Conservation (phyloP, 345 rosid species). For the Salix caprea region DNA sequence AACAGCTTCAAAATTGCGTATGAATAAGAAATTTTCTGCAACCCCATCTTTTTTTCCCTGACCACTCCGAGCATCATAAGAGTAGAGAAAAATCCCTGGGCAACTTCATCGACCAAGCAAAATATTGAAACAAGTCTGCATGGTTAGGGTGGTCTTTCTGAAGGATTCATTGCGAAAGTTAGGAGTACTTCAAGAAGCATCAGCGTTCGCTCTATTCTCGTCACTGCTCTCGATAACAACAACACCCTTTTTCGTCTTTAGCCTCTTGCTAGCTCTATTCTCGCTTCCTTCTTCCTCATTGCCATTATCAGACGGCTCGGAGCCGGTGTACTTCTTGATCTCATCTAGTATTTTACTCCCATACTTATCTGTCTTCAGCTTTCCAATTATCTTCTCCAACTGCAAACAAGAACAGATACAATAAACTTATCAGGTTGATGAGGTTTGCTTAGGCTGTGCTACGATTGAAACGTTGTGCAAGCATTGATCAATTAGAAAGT, state of each 20-base stretch:
- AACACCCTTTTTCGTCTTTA: constrained; percentile 43
- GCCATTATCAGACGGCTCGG: constrained; percentile 11
- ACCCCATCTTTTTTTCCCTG: no score
- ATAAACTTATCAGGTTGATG: not conserved
- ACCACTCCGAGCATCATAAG: no score
- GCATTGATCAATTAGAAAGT: not conserved
- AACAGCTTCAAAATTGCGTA: no score
- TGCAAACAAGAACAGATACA: constrained; percentile 27
- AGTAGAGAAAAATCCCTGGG: no score
- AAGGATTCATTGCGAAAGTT: no score
- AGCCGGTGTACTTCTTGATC: constrained; percentile 30
- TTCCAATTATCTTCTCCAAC: constrained; percentile 87
- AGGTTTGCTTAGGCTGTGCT: not conserved
- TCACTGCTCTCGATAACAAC: constrained; percentile 57
- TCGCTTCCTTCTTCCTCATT: constrained; percentile 31
- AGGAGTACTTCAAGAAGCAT: no score
- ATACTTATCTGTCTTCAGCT: constrained; percentile 65
- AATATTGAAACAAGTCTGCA: no score
- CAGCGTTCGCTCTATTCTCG: no score
- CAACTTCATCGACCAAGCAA: no score
- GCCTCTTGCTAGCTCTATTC: constrained; percentile 47
- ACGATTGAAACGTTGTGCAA: not conserved
- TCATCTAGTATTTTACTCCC: constrained; percentile 73
- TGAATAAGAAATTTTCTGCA: no score
- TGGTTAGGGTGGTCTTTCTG: no score